Percentiles rank a stretch among this genome's conserved stretches.
Evolutionary conservation across 1,284 basidiomycete genomes (phyloP).

Genomic region (Marasmius fiardii): DNA sequence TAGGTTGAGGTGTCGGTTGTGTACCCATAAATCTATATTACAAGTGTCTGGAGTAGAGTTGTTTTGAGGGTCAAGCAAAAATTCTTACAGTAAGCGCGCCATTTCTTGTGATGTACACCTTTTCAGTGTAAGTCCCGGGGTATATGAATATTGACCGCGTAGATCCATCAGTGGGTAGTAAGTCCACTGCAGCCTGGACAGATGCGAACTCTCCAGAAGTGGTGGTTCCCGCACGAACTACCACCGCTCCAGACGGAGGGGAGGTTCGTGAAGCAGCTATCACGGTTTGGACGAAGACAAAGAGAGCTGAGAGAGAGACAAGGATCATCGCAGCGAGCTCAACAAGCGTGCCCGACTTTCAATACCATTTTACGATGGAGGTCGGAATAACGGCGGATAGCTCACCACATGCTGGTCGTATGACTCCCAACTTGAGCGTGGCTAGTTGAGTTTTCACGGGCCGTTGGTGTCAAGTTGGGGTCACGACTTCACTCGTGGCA

Average conservation of each 20-base stretch:
- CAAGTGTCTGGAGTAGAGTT: neutral
- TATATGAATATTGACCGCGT: slow-evolving; percentile 27
- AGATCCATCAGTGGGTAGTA: slow-evolving; percentile 26
- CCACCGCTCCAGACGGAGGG: slow-evolving; percentile 26
- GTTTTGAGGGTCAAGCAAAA: neutral
- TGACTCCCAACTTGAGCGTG: too few relatives aligned
- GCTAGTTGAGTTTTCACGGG: too few relatives aligned
- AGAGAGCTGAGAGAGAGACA: neutral
- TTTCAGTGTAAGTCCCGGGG: slow-evolving; percentile 28
- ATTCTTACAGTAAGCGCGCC: slow-evolving; percentile 24
- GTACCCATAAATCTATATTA: slow-evolving; percentile 25
- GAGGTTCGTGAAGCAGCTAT: neutral
- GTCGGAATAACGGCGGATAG: too few relatives aligned
- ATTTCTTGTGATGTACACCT: slow-evolving; percentile 26
- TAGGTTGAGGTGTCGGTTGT: slow-evolving; percentile 25
- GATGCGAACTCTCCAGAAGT: slow-evolving; percentile 25
- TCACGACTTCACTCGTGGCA: too few relatives aligned
- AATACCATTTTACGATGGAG: too few relatives aligned
- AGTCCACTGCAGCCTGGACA: slow-evolving; percentile 24
- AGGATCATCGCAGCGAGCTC: neutral
- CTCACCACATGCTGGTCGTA: too few relatives aligned
- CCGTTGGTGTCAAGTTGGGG: too few relatives aligned
- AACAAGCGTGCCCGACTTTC: too few relatives aligned
- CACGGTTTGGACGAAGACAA: neutral
- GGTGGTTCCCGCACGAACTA: slow-evolving; percentile 22